These are phyloP conservation scores for Chlorella variabilis DNA, from an alignment of 163 green algal species.

Conservation along the genomic window DNA sequence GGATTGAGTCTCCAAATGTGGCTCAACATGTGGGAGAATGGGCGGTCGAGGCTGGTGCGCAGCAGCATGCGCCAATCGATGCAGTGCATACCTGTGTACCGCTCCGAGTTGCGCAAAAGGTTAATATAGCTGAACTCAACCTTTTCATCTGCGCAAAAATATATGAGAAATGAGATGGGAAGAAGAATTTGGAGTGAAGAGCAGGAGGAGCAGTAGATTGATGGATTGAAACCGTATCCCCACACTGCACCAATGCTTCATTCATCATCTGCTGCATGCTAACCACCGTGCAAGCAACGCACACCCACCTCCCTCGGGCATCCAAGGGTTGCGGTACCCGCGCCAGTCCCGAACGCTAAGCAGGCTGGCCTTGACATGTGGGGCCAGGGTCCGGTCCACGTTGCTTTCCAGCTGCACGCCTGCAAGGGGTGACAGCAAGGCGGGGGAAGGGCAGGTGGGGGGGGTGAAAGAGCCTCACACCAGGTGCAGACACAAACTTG, in stretches of 20 bases:
- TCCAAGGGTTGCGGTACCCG: conserved; percentile 94
- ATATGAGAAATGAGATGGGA: neutral
- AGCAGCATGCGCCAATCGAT: no score
- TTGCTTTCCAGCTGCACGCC: conserved; percentile 34
- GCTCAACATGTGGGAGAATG: no score
- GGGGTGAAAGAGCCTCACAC: neutral
- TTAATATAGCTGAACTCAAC: conserved; percentile 95
- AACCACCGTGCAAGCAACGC: no score
- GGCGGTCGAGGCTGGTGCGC: no score
- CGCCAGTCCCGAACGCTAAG: conserved; percentile 73
- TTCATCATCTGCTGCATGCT: no score
- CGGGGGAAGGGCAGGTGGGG: no score
- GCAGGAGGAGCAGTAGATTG: no score
- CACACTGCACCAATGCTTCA: no score
- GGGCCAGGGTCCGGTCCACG: conserved; percentile 55
- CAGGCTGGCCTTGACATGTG: conserved; percentile 48
- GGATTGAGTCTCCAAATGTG: neutral
- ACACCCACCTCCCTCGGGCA: conserved; percentile 66
- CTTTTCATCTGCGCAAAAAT: conserved; percentile 16
- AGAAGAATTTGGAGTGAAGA: no score
- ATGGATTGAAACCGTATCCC: no score
- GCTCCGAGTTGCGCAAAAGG: conserved; percentile 91
- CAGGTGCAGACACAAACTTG: no score
- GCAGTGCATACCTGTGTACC: conserved; percentile 92
- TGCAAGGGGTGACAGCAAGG: neutral